Evolutionary conservation across 305 asterid species (phyloP).

Genomic region (Salvia sclarea): DNA sequence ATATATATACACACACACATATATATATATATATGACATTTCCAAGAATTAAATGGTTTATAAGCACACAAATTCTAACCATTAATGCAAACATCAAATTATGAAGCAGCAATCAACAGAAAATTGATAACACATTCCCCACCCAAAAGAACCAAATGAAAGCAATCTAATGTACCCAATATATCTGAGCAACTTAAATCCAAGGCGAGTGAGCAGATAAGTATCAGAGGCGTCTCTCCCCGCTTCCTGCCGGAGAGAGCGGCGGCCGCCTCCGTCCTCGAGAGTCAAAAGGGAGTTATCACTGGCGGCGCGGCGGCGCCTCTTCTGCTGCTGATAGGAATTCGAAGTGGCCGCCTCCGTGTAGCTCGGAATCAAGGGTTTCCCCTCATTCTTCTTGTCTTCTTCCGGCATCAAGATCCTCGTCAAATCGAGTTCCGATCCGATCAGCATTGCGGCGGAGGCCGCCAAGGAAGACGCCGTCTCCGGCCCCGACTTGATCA

Average conservation of each 20-base stretch:
- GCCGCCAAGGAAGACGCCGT: conserved; percentile 11
- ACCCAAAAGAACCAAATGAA: not conserved
- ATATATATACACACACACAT: too few species aligned
- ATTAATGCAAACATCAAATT: not conserved
- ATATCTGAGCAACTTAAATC: conserved; percentile 56
- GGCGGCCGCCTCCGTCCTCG: conserved; percentile 38
- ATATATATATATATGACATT: too few species aligned
- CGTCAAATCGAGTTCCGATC: conserved; percentile 57
- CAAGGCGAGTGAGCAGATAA: conserved; percentile 53
- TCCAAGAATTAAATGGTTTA: not conserved
- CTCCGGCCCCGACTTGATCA: conserved; percentile 29
- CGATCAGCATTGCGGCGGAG: conserved; percentile 47
- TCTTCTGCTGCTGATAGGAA: conserved; percentile 50
- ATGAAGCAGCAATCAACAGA: conserved; percentile 8
- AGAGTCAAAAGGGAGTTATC: conserved; percentile 47
- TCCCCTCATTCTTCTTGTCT: conserved; percentile 46
- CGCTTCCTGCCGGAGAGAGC: conserved; percentile 44
- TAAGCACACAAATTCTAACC: too few species aligned
- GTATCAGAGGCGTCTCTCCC: conserved; percentile 63
- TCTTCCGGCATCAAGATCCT: conserved; percentile 49
- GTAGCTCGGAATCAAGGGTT: conserved; percentile 63
- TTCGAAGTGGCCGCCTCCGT: conserved; percentile 36
- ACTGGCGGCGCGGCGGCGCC: conserved; percentile 67
- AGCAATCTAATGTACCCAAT: conserved; percentile 57
- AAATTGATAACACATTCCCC: not conserved